phyloP scores from a whole-genome alignment of 208 protist species.

The Kentomonas sorsogonicus region DNA sequence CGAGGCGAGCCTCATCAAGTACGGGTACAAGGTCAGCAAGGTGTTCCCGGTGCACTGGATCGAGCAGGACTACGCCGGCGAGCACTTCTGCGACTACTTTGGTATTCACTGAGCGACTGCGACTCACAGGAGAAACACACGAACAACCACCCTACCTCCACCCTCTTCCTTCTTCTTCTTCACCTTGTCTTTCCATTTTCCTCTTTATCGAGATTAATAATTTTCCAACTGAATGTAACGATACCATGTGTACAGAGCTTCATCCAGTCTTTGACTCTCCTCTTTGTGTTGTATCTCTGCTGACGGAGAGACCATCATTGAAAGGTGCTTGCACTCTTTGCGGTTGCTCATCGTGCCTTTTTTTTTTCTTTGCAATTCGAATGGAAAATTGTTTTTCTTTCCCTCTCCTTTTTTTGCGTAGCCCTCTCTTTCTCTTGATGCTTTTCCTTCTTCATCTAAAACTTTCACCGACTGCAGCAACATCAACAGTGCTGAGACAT shows the following conservation, averaged over 20 bases:
- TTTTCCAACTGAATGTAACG: too few relatives aligned
- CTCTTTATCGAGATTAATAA: too few relatives aligned
- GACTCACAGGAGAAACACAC: too few relatives aligned
- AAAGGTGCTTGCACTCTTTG: not conserved
- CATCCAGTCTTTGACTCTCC: slow-evolving; percentile 6
- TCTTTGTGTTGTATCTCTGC: too few relatives aligned
- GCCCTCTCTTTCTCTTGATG: not conserved
- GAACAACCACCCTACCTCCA: too few relatives aligned
- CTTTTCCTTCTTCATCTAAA: slow-evolving; percentile 1
- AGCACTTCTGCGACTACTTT: slow-evolving; percentile 76
- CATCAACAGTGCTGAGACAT: too few relatives aligned
- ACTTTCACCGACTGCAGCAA: too few relatives aligned
- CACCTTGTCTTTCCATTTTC: too few relatives aligned
- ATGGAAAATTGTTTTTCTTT: slow-evolving; percentile 10
- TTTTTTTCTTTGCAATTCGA: slow-evolving; percentile 20
- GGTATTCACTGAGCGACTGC: not conserved
- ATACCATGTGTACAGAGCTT: not conserved
- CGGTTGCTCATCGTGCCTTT: slow-evolving; percentile 8
- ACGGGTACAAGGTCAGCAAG: slow-evolving; percentile 60
- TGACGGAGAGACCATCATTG: too few relatives aligned
- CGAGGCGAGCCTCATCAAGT: slow-evolving; percentile 81
- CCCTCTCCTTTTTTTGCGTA: slow-evolving; percentile 4
- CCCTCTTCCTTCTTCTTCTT: too few relatives aligned
- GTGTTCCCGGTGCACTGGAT: slow-evolving; percentile 78
- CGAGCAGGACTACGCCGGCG: slow-evolving; percentile 67